A percentile compares a stretch with the other conserved stretches of the same genome.
Conservation (phyloP, 2,329 filamentous ascomycete genomes). For the Aureobasidium vineae region DNA sequence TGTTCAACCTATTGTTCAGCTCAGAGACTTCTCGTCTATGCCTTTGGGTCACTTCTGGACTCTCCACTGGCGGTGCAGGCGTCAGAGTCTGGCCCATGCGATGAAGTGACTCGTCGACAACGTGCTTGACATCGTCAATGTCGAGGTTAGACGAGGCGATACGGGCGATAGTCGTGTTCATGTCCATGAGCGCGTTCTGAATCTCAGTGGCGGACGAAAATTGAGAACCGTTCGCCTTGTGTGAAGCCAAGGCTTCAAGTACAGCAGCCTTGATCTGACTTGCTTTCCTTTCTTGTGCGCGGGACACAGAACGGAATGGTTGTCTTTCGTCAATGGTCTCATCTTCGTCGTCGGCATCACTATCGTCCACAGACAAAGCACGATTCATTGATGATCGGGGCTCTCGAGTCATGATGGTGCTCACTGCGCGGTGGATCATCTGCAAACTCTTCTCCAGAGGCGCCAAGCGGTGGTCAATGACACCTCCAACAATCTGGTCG, state of each 20-base stretch:
- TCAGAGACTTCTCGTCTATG: constrained; percentile 35
- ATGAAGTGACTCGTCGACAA: constrained; percentile 39
- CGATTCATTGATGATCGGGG: constrained; percentile 39
- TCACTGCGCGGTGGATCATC: constrained; percentile 59
- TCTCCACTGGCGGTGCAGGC: constrained; percentile 32
- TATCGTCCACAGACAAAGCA: constrained; percentile 60
- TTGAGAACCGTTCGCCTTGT: constrained; percentile 29
- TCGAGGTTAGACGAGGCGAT: constrained; percentile 47
- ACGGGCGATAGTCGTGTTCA: constrained; percentile 50
- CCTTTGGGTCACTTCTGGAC: constrained; percentile 34
- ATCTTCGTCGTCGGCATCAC: constrained; percentile 80
- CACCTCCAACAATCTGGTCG: constrained; percentile 75
- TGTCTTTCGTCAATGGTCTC: constrained; percentile 60
- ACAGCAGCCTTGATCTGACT: constrained; percentile 68
- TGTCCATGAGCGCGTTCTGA: constrained; percentile 49
- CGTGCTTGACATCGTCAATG: constrained; percentile 44
- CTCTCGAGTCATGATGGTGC: constrained; percentile 30
- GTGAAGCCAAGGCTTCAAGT: constrained; percentile 61
- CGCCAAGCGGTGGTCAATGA: constrained; percentile 72
- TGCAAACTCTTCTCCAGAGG: constrained; percentile 79
- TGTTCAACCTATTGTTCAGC: constrained; percentile 37
- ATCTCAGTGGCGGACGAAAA: constrained; percentile 38
- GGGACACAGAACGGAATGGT: constrained; percentile 69
- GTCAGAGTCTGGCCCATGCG: constrained; percentile 35
- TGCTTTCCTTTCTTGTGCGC: constrained; percentile 71